A percentile compares a stretch with the other conserved stretches of the same genome.
Conservation (phyloP, 805 yeast genomes). For the Saccharomycopsis babjevae region DNA sequence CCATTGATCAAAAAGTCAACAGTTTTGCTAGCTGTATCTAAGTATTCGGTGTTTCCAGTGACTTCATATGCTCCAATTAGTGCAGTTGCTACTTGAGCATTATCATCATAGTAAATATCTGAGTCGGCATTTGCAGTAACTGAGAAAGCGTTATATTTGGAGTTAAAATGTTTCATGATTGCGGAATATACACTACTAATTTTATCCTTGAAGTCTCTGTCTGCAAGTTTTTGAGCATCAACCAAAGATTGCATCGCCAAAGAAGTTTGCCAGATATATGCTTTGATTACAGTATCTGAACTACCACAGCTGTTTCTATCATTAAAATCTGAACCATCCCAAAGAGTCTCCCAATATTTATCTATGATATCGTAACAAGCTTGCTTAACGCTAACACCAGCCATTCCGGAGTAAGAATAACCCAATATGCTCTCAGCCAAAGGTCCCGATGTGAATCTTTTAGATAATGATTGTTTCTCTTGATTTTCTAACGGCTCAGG, state of each 20-base stretch:
- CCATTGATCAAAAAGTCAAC: slow-evolving; percentile 58
- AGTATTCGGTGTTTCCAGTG: slow-evolving; percentile 41
- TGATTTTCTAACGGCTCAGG: background rate
- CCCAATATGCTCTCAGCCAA: background rate
- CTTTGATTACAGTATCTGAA: background rate
- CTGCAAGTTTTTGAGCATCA: slow-evolving; percentile 39
- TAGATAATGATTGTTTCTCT: background rate
- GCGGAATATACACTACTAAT: slow-evolving; percentile 47
- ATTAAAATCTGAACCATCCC: background rate
- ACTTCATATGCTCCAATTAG: slow-evolving; percentile 59
- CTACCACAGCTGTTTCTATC: background rate
- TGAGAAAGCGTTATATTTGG: slow-evolving; percentile 44
- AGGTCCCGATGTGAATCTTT: slow-evolving; percentile 1
- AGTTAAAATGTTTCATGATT: slow-evolving; percentile 35
- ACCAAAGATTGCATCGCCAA: slow-evolving; percentile 58
- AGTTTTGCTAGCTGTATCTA: slow-evolving; percentile 48
- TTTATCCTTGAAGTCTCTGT: slow-evolving; percentile 34
- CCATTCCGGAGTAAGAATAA: background rate
- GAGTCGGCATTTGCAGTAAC: slow-evolving; percentile 56
- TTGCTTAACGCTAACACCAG: background rate
- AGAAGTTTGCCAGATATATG: slow-evolving; percentile 49
- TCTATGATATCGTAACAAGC: slow-evolving; percentile 7
- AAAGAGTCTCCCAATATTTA: slow-evolving; percentile 7
- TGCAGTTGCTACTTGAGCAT: slow-evolving; percentile 63
- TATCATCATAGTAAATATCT: slow-evolving; percentile 65